Evolutionary conservation across 352 stramenopile species (phyloP), one percentile per base, ranked within the genome.

Genomic region (Globisporangium sylvaticum): DNA sequence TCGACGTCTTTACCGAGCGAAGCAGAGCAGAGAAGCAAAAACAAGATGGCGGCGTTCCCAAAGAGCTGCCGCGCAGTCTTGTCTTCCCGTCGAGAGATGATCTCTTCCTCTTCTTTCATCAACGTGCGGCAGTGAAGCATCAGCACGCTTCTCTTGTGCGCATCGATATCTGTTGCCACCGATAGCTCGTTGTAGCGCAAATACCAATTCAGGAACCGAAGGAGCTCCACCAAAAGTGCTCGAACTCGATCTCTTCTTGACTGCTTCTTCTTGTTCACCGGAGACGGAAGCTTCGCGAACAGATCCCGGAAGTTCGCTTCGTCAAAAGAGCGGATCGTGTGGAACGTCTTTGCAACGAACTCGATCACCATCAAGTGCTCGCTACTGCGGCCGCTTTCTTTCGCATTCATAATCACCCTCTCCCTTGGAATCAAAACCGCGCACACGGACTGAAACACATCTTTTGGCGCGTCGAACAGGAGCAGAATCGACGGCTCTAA

Each of bases 21-120:
- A 6, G 57, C 58, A 14, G 57, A 55, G 25, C 60, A 44, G 15
- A 90, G 50, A 1, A 78, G 62, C 6, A 88, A 18, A 48, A 90
- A 89, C 39, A 88, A 62, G 4, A 89, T 79, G 1, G 80, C 73
- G 31, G 80, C 75, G 52, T 80, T 80, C 0, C 78, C 77, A 64
- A 89, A 81, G 3, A 90, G 70, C 32, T 79, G 75, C 22, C 68
- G 74, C 8, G 82, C 65, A 0, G 63, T 78, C 57, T 81, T 88
- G 27, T 76, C 72, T 55, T 85, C 80, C 24, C 69, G 79, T n/a
- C 69, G 75, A 14, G 70, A 64, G 3, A 81, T 54, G n/a, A 58
- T 74, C 6, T 82, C 75, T 62, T 91, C 82, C 70, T 91, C 84
- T 53, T 92, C 80, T 60, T 92, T 92, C 66, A 92, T 81, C 58